Base-by-base conservation (phyloP, 2,329 filamentous ascomycete genomes). In the Colletotrichum orchidophilum region DNA sequence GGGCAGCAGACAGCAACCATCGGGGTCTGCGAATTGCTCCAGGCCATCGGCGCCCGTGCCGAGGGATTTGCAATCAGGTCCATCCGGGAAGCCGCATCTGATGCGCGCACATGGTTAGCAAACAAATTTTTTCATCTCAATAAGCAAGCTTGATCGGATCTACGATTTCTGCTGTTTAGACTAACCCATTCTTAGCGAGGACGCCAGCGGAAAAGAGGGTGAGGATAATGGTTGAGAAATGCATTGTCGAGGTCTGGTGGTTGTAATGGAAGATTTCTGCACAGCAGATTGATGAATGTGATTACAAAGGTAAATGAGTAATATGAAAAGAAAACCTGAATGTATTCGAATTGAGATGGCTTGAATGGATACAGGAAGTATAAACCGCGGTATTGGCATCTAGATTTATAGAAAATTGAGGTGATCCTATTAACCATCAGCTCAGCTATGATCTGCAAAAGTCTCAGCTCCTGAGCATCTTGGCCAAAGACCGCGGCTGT, bases 21-120 rank as follows among this genome's bases (percentile, higher is more conserved):
- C 50, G 2, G 33, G 58, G n/a, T 70, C 63, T 3, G 33, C 31
- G 12, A 71, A 69, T n/a, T 63, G 69, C 54, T 69, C 65, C 2
- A 69, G 58, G 6, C 64, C 65, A 3, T 63, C 54, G 3, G 53
- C 52, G 0, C 65, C 52, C 12, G 42, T 31, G 31, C 53, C 64
- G n/a, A 69, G 27, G 1, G 65, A 71, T 21, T 69, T n/a, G 42
- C 69, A 67, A 21, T 53, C 29, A 5, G 52, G 63, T 13, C 50
- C 50, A 12, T 62, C 50, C 12, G 50, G 68, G 11, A 71, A 68
- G 18, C 53, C 58, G 46, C 69, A 69, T 26, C 52, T 68, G 4
- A 21, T 29, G 7, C 26, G 1, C 12, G 11, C 11, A 18, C 2
- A 3, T 24, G 29, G 42, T 15, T 5, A 13, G 6, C 8, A 50